These are phyloP conservation scores for Halophytophthora batemanensis DNA, from an alignment of 352 stramenopile genomes.

Conservation along the genomic window DNA sequence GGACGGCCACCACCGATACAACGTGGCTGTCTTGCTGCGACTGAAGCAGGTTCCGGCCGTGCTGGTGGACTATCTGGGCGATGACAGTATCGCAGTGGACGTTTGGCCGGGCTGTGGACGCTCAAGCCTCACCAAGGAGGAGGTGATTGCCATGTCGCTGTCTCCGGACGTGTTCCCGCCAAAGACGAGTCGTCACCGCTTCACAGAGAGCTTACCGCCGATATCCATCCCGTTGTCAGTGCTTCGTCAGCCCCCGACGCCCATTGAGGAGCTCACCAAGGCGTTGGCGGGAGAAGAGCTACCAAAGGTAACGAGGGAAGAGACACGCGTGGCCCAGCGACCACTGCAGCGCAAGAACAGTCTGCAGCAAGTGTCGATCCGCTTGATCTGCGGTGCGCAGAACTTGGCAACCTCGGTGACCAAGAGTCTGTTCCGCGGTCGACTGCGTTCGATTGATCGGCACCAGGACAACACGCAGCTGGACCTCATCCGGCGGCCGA, in stretches of 20 bases:
- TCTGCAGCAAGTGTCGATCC: conserved; percentile 70
- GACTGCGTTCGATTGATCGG: conserved; percentile 59
- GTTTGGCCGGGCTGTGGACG: conserved; percentile 77
- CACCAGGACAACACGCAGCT: conserved; percentile 45
- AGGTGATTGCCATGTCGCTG: conserved; percentile 82
- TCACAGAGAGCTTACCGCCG: conserved; percentile 75
- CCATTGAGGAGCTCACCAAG: conserved; percentile 38
- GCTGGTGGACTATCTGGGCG: conserved; percentile 76
- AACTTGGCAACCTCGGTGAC: conserved; percentile 68
- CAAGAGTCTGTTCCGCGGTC: conserved; percentile 70
- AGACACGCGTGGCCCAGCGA: conserved; percentile 11
- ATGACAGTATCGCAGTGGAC: conserved; percentile 71
- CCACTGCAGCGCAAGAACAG: conserved; percentile 30
- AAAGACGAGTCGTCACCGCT: conserved; percentile 83
- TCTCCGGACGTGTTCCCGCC: conserved; percentile 79
- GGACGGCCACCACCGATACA: conserved; percentile 83
- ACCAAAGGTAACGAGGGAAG: conserved; percentile 8
- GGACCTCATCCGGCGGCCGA: conserved; percentile 69
- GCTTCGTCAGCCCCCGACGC: conserved; percentile 56
- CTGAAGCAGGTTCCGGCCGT: conserved; percentile 76
- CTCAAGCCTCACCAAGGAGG: conserved; percentile 61
- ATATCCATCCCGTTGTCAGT: conserved; percentile 80
- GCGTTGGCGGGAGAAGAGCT: neutral
- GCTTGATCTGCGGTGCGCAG: conserved; percentile 71
- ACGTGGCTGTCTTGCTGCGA: conserved; percentile 63